These are phyloP conservation scores for Plantago major DNA, from an alignment of 257 asterid genomes.

Conservation along the genomic window DNA sequence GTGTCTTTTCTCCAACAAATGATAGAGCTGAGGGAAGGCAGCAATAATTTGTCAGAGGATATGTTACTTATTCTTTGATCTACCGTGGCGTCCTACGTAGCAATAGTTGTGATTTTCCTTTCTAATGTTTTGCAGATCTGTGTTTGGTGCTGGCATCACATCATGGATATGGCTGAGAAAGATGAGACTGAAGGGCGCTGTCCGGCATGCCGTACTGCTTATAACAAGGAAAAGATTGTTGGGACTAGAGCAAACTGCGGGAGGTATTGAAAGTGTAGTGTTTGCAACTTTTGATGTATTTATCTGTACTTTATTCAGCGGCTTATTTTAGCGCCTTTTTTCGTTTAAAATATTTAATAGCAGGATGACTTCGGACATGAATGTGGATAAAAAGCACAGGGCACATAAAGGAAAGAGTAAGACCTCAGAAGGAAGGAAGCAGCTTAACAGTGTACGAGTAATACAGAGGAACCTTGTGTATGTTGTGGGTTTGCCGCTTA, in stretches of 20 bases:
- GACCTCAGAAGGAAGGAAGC: constrained; percentile 80
- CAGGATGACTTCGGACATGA: constrained; percentile 78
- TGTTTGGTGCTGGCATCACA: constrained; percentile 99
- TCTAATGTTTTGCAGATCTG: constrained; percentile 51
- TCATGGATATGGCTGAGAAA: constrained; percentile 98
- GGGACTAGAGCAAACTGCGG: constrained; percentile 71
- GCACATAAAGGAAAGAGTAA: constrained; percentile 72
- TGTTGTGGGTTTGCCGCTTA: constrained; percentile 90
- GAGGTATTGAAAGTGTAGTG: constrained; percentile 37
- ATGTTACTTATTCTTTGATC: constrained; percentile 6
- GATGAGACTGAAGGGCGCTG: constrained; percentile 93
- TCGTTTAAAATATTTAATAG: constrained; percentile 8
- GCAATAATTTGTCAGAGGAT: background rate
- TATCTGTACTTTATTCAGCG: constrained; percentile 2
- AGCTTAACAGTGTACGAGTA: constrained; percentile 84
- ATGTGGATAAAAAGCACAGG: constrained; percentile 60
- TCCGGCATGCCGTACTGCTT: constrained; percentile 96
- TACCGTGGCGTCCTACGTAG: constrained; percentile 11
- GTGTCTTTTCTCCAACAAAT: background rate
- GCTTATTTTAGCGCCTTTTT: constrained; percentile 13
- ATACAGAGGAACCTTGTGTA: constrained; percentile 91
- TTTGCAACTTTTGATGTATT: constrained; percentile 14
- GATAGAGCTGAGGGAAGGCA: background rate
- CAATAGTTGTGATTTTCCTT: constrained; percentile 10
- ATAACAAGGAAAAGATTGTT: constrained; percentile 94